Evolutionary conservation across 257 asterid species (phyloP), one percentile per base, ranked within the genome.

Genomic region (Ballota nigra): DNA sequence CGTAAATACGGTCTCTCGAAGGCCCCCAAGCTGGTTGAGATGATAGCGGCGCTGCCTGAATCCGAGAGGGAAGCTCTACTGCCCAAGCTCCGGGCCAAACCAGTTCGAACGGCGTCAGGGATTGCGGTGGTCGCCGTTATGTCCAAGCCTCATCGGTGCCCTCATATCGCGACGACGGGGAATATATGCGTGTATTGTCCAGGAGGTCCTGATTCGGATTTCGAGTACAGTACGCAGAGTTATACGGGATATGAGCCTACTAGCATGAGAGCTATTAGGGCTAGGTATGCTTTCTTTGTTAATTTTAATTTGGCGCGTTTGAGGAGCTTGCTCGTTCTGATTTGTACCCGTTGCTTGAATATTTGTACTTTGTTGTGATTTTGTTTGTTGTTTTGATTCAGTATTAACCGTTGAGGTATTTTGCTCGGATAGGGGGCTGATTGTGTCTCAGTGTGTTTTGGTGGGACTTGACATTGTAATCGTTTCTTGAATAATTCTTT

Each of bases 41-140:
- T 95, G 98, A 95, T 95, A 36, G 98, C 98, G 5, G 98, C 99
- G 22, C 77, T 95, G 73, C 99, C 99, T 0, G 98, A 95, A 18
- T 76, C 95, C 4, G 98, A 95, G 82, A 92, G 84, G 80, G 98
- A 95, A 67, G 71, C 85, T 6, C 83, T 95, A 43, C 88, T 94
- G 60, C 99, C 99, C 24, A 94, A 94, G 80, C 91, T 94, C 78
- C 85, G 90, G 53, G 99, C 99, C 1, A 95, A 95, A 68, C 99
- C 98, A 1, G 96, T 95, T 36, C 92, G 99, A 47, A 95, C 99
- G 11, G 99, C 99, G 5, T 95, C 99, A 3, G 98, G 98, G 13
- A 95, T 95, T 55, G 97, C 98, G 4, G 98, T 95, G n/a, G 98
- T 95, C 47, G 99, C 99, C 18, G 98, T 95, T n/a, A 95, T 95